These are phyloP conservation scores for Silene conica DNA, from an alignment of 148 eudicot genomes.

Conservation along the genomic window DNA sequence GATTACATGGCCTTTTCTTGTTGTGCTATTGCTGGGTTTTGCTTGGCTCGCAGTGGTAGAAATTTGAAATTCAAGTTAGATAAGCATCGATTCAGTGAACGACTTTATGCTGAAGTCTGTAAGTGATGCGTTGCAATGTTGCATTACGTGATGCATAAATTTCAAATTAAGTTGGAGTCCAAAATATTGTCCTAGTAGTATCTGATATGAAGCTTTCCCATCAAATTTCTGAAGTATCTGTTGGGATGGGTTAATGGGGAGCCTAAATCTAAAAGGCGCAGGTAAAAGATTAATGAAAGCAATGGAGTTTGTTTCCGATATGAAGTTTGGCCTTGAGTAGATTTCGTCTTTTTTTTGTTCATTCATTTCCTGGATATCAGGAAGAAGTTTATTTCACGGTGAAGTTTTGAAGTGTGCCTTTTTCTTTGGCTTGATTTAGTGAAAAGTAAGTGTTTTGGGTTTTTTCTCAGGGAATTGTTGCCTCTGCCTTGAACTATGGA, in stretches of 20 bases:
- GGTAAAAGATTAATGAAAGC: neutral
- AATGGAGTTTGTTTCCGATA: neutral
- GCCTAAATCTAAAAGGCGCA: neutral
- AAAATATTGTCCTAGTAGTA: neutral
- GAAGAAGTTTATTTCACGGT: neutral
- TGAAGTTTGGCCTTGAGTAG: neutral
- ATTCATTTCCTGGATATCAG: neutral
- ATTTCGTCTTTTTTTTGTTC: neutral
- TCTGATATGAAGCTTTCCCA: neutral
- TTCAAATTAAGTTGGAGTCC: neutral
- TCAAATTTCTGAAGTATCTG: neutral
- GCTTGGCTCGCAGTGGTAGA: slow-evolving; percentile 2
- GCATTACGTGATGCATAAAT: neutral
- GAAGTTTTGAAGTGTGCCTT: neutral
- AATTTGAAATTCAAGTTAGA: neutral
- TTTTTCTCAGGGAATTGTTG: slow-evolving; percentile 57
- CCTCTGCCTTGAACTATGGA: slow-evolving; percentile 82
- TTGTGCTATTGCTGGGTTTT: too few species aligned
- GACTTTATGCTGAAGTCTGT: too few species aligned
- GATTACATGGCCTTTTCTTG: neutral
- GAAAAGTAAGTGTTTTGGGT: too few species aligned
- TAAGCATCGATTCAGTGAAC: neutral
- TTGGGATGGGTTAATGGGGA: neutral
- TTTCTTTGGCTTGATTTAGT: neutral
- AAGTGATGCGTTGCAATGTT: too few species aligned